A percentile compares a stretch with the other conserved stretches of the same genome.
phyloP scores from a whole-genome alignment of 2,329 filamentous ascomycete genomes.

The Aspergillus ibericus region DNA sequence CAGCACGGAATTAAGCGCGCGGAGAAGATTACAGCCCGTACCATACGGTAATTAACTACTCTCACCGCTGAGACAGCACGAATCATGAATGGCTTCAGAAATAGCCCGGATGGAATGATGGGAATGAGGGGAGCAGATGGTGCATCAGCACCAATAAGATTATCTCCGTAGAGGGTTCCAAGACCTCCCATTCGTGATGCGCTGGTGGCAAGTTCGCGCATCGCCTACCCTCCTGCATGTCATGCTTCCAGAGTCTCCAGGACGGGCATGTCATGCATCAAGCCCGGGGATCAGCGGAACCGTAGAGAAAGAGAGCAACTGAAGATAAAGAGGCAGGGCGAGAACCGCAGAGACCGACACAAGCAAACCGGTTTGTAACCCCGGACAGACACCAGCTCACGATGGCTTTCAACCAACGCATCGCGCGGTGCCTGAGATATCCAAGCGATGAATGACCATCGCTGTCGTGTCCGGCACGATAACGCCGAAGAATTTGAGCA shows the following conservation, averaged over 20 bases:
- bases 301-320: neutral
- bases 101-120: neutral
- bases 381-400: neutral
- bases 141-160: neutral
- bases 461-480: neutral
- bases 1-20: neutral
- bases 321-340: neutral
- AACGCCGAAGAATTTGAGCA: constrained; percentile 9
- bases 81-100: neutral
- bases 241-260: neutral
- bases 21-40: constrained; percentile 2
- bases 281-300: neutral
- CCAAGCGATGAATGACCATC: neutral
- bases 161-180: neutral
- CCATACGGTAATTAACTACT: constrained; percentile 10
- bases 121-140: neutral
- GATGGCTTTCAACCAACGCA: neutral
- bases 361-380: neutral
- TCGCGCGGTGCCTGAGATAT: neutral
- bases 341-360: neutral
- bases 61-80: constrained; percentile 6
- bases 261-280: neutral
- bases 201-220: neutral
- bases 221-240: neutral
- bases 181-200: neutral